These are phyloP conservation scores for Scheffersomyces stambukii DNA, from an alignment of 1,139 yeast genomes.

Conservation along the genomic window DNA sequence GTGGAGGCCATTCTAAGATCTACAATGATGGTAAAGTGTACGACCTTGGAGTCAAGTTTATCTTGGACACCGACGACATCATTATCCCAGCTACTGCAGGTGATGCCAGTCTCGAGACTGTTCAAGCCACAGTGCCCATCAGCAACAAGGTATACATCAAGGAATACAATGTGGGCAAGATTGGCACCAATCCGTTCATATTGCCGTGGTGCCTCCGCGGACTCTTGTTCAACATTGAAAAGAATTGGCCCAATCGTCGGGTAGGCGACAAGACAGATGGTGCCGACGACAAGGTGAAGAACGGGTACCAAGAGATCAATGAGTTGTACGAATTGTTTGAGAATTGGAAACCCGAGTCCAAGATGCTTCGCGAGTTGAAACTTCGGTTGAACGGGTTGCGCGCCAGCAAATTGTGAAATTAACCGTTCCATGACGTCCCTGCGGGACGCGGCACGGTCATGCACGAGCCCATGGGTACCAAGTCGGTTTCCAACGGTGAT, in stretches of 20 bases:
- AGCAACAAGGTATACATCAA: conserved; percentile 51
- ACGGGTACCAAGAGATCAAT: conserved; percentile 51
- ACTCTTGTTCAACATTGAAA: conserved; percentile 58
- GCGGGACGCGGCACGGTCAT: conserved; percentile 2
- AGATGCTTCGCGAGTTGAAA: conserved; percentile 75
- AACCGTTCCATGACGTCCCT: not conserved
- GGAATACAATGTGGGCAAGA: conserved; percentile 56
- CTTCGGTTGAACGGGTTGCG: conserved; percentile 75
- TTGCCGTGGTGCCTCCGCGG: conserved; percentile 94
- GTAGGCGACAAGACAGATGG: conserved; percentile 19
- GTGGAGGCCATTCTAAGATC: conserved; percentile 90
- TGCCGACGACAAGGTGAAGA: conserved; percentile 25
- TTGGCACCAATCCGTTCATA: conserved; percentile 76
- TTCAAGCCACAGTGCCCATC: conserved; percentile 20
- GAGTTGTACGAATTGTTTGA: conserved; percentile 68
- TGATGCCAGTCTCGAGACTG: conserved; percentile 5
- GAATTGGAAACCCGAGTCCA: conserved; percentile 81
- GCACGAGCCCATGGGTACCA: conserved; percentile 6
- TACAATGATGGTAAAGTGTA: conserved; percentile 86
- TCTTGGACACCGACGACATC: conserved; percentile 71
- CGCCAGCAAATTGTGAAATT: conserved; percentile 36
- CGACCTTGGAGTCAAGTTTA: conserved; percentile 69
- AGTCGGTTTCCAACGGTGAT: conserved; percentile 6
- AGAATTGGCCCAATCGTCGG: conserved; percentile 44
- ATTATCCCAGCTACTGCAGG: conserved; percentile 28